Evolutionary conservation across 441 rosid species (phyloP).

Genomic region (Isatis lusitanica): DNA sequence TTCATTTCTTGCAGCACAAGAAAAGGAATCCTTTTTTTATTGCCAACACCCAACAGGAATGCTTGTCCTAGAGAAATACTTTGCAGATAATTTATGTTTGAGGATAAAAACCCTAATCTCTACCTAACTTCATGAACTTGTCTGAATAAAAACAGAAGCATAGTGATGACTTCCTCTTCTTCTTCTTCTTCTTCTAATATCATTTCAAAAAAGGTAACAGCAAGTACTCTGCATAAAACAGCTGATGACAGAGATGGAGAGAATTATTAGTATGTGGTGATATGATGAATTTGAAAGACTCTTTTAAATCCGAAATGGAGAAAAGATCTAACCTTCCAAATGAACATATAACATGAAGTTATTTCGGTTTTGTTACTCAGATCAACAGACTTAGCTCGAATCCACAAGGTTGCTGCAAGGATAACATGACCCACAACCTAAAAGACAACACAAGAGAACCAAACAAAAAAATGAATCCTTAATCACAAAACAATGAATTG

Average conservation of each 20-base stretch:
- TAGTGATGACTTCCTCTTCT: neutral
- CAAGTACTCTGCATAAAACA: constrained; percentile 45
- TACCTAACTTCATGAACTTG: constrained; percentile 7
- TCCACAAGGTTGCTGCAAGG: constrained; percentile 64
- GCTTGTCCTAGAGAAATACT: neutral
- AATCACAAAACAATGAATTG: neutral
- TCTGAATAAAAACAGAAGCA: constrained; percentile 15
- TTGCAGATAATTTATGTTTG: neutral
- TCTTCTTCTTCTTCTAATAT: constrained; percentile 16
- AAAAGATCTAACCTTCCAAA: constrained; percentile 74
- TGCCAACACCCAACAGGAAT: neutral
- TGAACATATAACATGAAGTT: constrained; percentile 92
- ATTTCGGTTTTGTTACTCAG: constrained; percentile 76
- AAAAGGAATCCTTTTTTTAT: no score
- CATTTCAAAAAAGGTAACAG: constrained; percentile 38
- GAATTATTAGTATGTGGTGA: constrained; percentile 10
- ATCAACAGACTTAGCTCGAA: constrained; percentile 75
- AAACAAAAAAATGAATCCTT: neutral
- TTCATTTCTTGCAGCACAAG: constrained; percentile 2
- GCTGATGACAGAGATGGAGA: constrained; percentile 26
- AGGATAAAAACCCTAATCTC: constrained; percentile 13
- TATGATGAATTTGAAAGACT: neutral
- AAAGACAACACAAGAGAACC: neutral
- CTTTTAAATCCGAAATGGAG: neutral
- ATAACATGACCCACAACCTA: constrained; percentile 79